A percentile compares a stretch with the other conserved stretches of the same genome.
Evolutionary conservation across 306 rosid species (phyloP).

Genomic region (Myrica gale): DNA sequence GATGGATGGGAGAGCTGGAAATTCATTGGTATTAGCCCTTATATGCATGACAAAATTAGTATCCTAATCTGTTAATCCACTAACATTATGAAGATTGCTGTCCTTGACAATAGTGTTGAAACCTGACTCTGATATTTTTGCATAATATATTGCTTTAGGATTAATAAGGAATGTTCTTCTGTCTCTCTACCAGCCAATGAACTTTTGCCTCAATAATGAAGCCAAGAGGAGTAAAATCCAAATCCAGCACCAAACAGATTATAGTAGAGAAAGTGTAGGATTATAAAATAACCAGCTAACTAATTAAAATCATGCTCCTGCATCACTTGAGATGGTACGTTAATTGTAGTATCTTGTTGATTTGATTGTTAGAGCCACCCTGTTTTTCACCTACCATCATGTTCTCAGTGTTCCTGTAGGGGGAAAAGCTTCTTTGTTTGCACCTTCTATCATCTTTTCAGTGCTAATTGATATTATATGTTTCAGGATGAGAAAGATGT

Average conservation of each 20-base stretch:
- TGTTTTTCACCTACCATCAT: neutral
- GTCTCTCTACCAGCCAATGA: neutral
- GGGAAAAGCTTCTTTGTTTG: conserved; percentile 1
- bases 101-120: neutral
- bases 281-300: too few relatives aligned
- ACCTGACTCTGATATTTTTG: too few relatives aligned
- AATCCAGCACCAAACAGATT: too few relatives aligned
- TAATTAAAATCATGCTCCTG: too few relatives aligned
- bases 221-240: too few relatives aligned
- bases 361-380: neutral
- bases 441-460: neutral
- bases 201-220: neutral
- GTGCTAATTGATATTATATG: neutral
- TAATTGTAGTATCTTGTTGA: neutral
- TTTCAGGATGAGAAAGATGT: conserved; percentile 58
- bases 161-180: neutral
- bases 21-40: neutral
- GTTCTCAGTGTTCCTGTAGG: neutral
- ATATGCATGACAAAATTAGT: neutral
- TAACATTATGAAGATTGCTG: neutral
- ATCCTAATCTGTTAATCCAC: neutral
- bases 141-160: too few relatives aligned
- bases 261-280: too few relatives aligned
- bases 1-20: neutral
- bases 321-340: neutral